Percentiles rank a stretch among this genome's conserved stretches.
phyloP scores from a whole-genome alignment of 257 asterid species.

The Jaltomata sinuosa region DNA sequence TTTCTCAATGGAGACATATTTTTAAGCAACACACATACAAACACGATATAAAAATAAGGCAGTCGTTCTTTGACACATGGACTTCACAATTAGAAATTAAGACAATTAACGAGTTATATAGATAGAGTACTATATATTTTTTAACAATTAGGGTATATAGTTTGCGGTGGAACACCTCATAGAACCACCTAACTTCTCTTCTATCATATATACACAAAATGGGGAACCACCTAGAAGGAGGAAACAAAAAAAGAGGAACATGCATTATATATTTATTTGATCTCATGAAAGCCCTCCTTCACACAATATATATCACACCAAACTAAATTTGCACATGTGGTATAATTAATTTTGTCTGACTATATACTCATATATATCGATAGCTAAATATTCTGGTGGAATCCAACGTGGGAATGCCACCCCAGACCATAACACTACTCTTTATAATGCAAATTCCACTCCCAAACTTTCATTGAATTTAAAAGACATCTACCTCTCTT shows the following conservation, averaged over 20 bases:
- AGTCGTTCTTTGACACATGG: background rate
- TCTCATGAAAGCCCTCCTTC: background rate
- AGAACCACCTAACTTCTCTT: background rate
- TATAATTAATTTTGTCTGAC: background rate
- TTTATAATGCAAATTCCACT: background rate
- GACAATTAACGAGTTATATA: background rate
- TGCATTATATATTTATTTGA: background rate
- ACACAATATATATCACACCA: background rate
- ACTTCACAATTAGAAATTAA: background rate
- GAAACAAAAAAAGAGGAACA: background rate
- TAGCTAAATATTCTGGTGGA: background rate
- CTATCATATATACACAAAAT: background rate
- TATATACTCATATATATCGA: background rate
- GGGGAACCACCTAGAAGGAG: background rate
- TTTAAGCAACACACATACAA: background rate
- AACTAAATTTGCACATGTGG: background rate
- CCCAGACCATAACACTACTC: background rate
- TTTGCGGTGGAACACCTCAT: background rate
- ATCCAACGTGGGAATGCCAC: conserved; percentile 1
- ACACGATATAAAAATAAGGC: background rate
- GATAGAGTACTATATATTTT: background rate
- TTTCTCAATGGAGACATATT: background rate
- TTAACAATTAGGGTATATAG: background rate
- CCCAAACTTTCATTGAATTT: background rate
- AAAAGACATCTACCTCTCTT: background rate